These are phyloP conservation scores for Yarrowia hollandica DNA, from an alignment of 805 yeast species.

Conservation along the genomic window DNA sequence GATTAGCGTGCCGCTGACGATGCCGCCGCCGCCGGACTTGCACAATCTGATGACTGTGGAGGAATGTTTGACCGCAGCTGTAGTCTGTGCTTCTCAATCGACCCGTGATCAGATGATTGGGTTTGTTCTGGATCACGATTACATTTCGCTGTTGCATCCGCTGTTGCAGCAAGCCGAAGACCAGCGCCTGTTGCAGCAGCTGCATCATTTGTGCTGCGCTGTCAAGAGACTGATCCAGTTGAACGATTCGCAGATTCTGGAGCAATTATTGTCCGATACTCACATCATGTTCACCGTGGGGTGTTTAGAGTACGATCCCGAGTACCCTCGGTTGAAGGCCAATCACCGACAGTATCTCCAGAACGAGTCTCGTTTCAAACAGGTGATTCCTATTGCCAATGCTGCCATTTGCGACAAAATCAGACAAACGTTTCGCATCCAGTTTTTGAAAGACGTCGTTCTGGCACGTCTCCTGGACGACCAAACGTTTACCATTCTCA, in stretches of 20 bases:
- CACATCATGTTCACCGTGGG: slow-evolving; percentile 65
- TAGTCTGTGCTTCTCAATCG: slow-evolving; percentile 42
- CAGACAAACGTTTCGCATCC: slow-evolving; percentile 72
- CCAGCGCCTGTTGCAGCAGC: slow-evolving; percentile 51
- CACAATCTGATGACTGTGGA: slow-evolving; percentile 56
- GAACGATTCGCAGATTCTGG: slow-evolving; percentile 66
- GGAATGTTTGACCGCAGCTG: slow-evolving; percentile 59
- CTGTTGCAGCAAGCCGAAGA: slow-evolving; percentile 60
- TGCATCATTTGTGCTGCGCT: slow-evolving; percentile 71
- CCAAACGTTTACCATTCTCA: slow-evolving; percentile 63
- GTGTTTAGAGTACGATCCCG: slow-evolving; percentile 77
- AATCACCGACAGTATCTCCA: slow-evolving; percentile 68
- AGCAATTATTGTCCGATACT: slow-evolving; percentile 55
- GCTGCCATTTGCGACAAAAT: slow-evolving; percentile 55
- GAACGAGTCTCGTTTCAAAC: slow-evolving; percentile 62
- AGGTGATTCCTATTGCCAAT: slow-evolving; percentile 65
- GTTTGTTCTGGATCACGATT: slow-evolving; percentile 55
- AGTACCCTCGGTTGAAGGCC: slow-evolving; percentile 75
- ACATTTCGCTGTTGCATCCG: slow-evolving; percentile 52
- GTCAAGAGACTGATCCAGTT: slow-evolving; percentile 61
- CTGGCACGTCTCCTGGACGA: slow-evolving; percentile 82
- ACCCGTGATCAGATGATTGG: slow-evolving; percentile 59
- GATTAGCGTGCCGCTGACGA: slow-evolving; percentile 73
- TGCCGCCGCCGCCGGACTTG: slow-evolving; percentile 53
- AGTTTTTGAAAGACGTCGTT: slow-evolving; percentile 83